Evolutionary conservation across 257 asterid species (phyloP).

Genomic region (Solanum piurae): DNA sequence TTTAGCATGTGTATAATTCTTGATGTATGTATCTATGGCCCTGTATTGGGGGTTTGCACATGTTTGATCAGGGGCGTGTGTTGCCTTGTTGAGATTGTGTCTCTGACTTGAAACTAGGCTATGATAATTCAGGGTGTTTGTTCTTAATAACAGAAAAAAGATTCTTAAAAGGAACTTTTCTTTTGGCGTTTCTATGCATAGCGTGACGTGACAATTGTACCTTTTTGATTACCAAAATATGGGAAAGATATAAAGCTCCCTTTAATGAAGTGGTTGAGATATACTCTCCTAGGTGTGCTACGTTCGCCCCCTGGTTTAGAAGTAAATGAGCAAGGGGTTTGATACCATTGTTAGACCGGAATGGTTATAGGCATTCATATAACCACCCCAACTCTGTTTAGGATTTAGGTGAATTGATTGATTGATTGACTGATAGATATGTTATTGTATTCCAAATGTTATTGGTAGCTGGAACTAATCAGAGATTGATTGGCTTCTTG

Average conservation of each 20-base stretch:
- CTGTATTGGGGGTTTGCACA: not conserved
- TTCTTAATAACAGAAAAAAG: not conserved
- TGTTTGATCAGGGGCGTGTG: not conserved
- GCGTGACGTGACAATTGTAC: not conserved
- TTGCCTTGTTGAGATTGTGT: not conserved
- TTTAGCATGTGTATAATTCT: not conserved
- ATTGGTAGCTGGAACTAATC: not conserved
- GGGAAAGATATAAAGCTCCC: not conserved
- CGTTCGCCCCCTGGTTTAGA: not conserved
- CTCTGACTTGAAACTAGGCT: not conserved
- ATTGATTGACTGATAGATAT: not conserved
- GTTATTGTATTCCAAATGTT: not conserved
- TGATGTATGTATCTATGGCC: not conserved
- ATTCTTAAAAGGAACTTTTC: not conserved
- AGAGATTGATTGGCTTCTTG: constrained; percentile 3
- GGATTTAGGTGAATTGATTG: not conserved
- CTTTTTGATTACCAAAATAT: not conserved
- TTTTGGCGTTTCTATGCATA: not conserved
- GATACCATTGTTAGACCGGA: not conserved
- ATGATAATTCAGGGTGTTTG: not conserved
- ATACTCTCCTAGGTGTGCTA: not conserved
- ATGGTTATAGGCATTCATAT: not conserved
- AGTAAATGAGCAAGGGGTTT: not conserved
- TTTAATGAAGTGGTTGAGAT: not conserved
- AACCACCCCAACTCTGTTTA: not conserved